Evolutionary conservation across 352 stramenopile genomes (phyloP), one percentile per base, ranked within the genome.

Genomic region (Globisporangium okanoganense): DNA sequence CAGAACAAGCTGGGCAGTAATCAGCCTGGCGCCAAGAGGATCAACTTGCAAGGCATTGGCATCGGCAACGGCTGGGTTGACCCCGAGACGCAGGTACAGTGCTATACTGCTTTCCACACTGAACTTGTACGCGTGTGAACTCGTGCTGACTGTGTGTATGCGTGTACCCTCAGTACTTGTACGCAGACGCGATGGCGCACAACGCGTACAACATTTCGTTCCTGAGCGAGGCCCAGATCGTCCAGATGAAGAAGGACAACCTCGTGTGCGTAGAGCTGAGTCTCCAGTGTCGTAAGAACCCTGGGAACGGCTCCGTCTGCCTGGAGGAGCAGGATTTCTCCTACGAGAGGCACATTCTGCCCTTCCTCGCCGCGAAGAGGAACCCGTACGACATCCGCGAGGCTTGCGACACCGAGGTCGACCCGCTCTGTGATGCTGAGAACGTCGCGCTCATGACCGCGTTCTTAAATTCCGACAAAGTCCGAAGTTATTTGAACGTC

Each of bases 381-480:
- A 82, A 82, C 53, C 44, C 43, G 13, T 81, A 81, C 57, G 73
- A 83, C 50, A 68, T 83, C 27, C 72, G 75, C 27, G 47, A 62
- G 33, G 13, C n/a, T 47, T 48, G 54, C 29, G n/a, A 56, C 31
- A 45, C 31, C 9, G 31, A 45, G 18, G 22, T n/a, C 3, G 50
- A 56, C 8, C 31, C 50, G 20, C 25, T 41, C 12, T 56, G 50
- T 20, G n/a, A 56, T 40, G 20, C 29, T 12, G 40, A 45, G n/a
- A 40, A 31, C 50, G 7, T 41, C 4, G 25, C 24, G 14, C 50
- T 27, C 9, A 41, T 56, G 29, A 33, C 13, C 5, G 24, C 38
- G 38, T 60, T 51, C 24, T 18, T 60, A 14, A 60, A 60, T 18
- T 52, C 24, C 8, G 54, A 60, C 3, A 47, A 14, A 16, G 54